Evolutionary conservation across 176 grass and related monocot genomes (phyloP), one percentile per base, ranked within the genome.

Genomic region (Eremochloa ophiuroides): DNA sequence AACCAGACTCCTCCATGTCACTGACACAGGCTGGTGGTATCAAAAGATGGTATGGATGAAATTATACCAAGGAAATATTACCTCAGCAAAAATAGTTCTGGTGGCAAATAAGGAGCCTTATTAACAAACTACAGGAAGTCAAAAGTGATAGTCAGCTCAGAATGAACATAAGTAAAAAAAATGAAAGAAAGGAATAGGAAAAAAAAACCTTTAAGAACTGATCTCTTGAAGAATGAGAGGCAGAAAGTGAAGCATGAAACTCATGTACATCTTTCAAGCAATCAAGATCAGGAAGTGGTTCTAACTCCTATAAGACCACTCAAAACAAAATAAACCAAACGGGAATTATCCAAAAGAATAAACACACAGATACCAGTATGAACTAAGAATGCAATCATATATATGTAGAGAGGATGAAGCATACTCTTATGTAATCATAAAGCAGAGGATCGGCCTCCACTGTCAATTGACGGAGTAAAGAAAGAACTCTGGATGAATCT

Each of bases 381-480:
- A 74, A 48, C 41, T 29, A 48, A 73, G 29, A 74, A 35, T 42
- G 60, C 16, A 65, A 80, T 87, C n/a, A n/a, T 64, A 44, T 33
- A 67, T 71, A 74, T 6, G 44, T 48, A 82, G 53, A 63, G n/a
- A 62, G 80, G 66, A 86, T 67, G 73, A 85, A 31, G 2, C 87
- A 70, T 94, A 97, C 94, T 84, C 83, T 92, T 86, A 94, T 94
- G 80, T 89, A 94, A 90, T 94, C 92, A 85, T 91, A 90, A 87
- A 93, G 83, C 66, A 85, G 83, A 73, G 89, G 85, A 71, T 83
- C 85, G 66, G 90, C 88, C 81, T 98, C 92, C 41, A 98, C 75
- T 65, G 78, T 98, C 51, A 98, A 88, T 64, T 94, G 82, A 79
- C 68, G 90, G 74, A 98, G 90, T 76, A 98, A 88, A 89, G 92